Base-by-base conservation (phyloP, 2,329 filamentous ascomycete species). In the Aspergillus transmontanensis region DNA sequence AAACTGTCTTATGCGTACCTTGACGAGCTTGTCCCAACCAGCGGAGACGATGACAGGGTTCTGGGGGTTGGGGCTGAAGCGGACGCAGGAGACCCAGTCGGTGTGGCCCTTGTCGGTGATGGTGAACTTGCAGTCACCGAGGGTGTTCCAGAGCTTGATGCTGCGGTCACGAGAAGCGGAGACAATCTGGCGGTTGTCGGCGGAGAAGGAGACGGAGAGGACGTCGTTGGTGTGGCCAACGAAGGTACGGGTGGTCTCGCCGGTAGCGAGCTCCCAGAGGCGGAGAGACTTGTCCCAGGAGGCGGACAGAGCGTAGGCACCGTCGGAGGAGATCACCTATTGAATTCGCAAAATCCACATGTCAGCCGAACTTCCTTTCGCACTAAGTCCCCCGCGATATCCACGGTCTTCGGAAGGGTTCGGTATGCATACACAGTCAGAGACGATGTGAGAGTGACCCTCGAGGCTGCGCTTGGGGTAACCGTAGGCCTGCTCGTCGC, bases 121-220 rank as follows among this genome's bases (percentile, higher is more conserved):
- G 87, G 94, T 99, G 90, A 90, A 99, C 89, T 99, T 99, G 94
- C 95, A 99, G 90, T 99, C 95, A 85, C 95, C 95, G 73, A 99
- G 93, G 77, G 95, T 99, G 89, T 99, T 99, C 95, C 95, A 99
- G 78, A 99, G 90, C 92, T 98, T 99, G 89, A 99, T 98, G 80
- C 92, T 93, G 82, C 93, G 91, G 88, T 99, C 95, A 83, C 95
- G 94, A 71, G 95, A 98, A 74, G 94, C 95, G 73, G 95, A 98
- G 78, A 98, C 95, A 84, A 99, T 98, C 89, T 98, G 95, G 81
- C 95, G 92, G 92, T 98, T 98, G 88, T 99, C 95, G 89, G 95
- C 95, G 77, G 95, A 98, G 92, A 99, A 99, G 75, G 94, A 97
- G 82, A 99, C 95, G 82, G 94, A 98, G 81, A 98, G 93, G 78